A percentile compares a stretch with the other conserved stretches of the same genome.
These are phyloP conservation scores for Pseudogymnoascus destructans DNA, from an alignment of 2,329 filamentous ascomycete species.

Conservation along the genomic window DNA sequence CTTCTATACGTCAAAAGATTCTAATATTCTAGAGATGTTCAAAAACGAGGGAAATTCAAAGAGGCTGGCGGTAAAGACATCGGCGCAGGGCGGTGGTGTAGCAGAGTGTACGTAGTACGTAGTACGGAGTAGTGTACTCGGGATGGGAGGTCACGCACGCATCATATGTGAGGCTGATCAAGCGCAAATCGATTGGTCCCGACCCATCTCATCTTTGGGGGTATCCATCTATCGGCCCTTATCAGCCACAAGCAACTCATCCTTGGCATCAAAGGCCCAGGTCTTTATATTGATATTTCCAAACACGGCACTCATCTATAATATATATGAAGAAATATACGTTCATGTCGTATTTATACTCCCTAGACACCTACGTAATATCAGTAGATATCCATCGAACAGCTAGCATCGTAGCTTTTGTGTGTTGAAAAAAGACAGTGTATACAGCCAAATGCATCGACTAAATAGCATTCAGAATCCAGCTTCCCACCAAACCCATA, in stretches of 20 bases:
- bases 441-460: conserved; percentile 5
- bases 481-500: background rate
- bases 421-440: background rate
- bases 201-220: conserved; percentile 6
- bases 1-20: background rate
- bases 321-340: background rate
- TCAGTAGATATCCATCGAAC: background rate
- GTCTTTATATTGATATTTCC: background rate
- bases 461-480: background rate
- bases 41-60: background rate
- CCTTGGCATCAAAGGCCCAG: conserved; percentile 2
- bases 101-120: background rate
- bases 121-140: conserved; percentile 5
- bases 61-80: background rate
- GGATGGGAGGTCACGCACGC: conserved; percentile 7
- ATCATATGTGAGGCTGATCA: conserved; percentile 9
- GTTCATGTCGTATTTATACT: background rate
- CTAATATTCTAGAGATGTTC: conserved; percentile 1
- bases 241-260: background rate
- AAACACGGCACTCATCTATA: background rate
- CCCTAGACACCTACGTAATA: background rate
- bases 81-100: background rate
- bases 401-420: background rate
- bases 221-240: conserved; percentile 5
- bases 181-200: conserved; percentile 6